Evolutionary conservation across 2,329 filamentous ascomycete genomes (phyloP).

Genomic region (Xylariaceae sp.): DNA sequence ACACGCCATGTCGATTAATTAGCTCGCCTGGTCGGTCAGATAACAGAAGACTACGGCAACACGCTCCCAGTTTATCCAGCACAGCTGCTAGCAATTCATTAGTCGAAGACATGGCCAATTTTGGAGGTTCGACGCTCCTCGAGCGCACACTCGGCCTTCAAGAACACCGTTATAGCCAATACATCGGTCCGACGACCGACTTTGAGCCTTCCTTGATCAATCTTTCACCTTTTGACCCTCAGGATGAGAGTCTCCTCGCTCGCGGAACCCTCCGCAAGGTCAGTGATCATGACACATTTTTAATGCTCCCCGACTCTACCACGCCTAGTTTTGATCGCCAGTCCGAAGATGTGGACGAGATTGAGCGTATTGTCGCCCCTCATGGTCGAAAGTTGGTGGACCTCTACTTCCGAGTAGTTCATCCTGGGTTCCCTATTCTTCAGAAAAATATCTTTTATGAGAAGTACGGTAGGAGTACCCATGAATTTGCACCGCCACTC

Average conservation of each 20-base stretch:
- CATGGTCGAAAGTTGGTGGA: constrained; percentile 73
- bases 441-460: constrained; percentile 76
- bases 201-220: constrained; percentile 81
- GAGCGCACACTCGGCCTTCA: constrained; percentile 71
- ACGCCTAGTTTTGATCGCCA: constrained; percentile 69
- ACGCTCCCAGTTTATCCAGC: constrained; percentile 55
- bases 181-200: constrained; percentile 76
- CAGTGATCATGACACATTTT: constrained; percentile 70
- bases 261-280: constrained; percentile 67
- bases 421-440: constrained; percentile 75
- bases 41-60: constrained; percentile 48
- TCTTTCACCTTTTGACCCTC: constrained; percentile 71
- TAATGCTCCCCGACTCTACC: constrained; percentile 68
- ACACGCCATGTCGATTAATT: constrained; percentile 43
- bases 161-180: constrained; percentile 71
- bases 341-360: constrained; percentile 60
- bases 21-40: constrained; percentile 54
- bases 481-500: constrained; percentile 69
- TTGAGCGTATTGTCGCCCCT: constrained; percentile 70
- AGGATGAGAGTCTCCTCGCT: constrained; percentile 71
- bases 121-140: constrained; percentile 59
- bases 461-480: constrained; percentile 66
- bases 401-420: constrained; percentile 74
- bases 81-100: constrained; percentile 57
- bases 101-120: constrained; percentile 65